Evolutionary conservation across 139 green algal species (phyloP), one percentile per base, ranked within the genome.

Genomic region (Asterochloris erici): DNA sequence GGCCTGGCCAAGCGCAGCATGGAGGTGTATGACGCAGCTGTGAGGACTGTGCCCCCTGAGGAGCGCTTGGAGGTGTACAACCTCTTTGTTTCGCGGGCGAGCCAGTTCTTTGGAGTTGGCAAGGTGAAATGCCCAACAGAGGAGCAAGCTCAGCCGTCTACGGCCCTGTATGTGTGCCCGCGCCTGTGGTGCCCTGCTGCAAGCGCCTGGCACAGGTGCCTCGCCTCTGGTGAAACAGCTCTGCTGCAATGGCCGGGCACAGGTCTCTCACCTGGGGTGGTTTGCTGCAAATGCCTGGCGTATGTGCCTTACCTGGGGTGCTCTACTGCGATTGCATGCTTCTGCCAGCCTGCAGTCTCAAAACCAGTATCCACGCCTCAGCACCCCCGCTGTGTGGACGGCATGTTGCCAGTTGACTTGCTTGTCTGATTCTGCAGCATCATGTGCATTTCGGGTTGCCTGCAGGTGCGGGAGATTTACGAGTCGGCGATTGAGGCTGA

Each of bases 41-140:
- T 92, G 15, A 83, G 87, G 28, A 90, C 83, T 17, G 93, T 98
- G 81, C 92, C 92, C 17, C 90, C 91, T 63, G 73, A 85, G 26
- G 88, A 98, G 86, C 91, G 94, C 77, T 83, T 96, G 83, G 62
- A 47, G 0, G 80, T 99, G 26, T 96, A 96, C 64, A 93, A 98
- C 38, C 54, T 97, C 12, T 99, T 98, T 88, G 81, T 98, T 12
- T 87, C 89, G 13, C 90, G 94, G 21, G 96, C 97, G 10, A 91
- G 89, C 10, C 92, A 98, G 74, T 97, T 97, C 84, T 99, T 98
- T 86, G 97, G 97, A 54, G 89, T 99, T 27, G 92, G 88, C n/a
- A 98, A 98, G 90, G 94, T 96, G 79, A 27, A 9, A 11, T 17
- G 10, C 14, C 28, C 24, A 27, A 6, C 14, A 0, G 14, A 9